These are phyloP conservation scores for Blastobotrys terrestris DNA, from an alignment of 805 yeast genomes.

Conservation along the genomic window DNA sequence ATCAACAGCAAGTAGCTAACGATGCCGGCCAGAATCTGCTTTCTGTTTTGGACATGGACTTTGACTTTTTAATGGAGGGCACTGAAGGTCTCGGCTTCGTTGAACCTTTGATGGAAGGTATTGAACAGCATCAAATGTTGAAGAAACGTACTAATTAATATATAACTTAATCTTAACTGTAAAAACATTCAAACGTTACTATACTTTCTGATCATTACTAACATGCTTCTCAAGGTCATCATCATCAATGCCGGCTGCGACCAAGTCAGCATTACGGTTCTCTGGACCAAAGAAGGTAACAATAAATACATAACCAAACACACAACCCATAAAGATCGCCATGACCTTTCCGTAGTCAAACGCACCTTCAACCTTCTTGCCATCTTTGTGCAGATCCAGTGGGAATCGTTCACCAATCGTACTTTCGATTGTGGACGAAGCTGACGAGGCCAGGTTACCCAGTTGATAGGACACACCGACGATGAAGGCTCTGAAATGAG, in stretches of 20 bases:
- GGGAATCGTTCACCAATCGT: conserved; percentile 59
- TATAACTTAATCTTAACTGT: background rate
- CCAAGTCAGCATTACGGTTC: conserved; percentile 23
- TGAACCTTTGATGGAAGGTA: conserved; percentile 25
- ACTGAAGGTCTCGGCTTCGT: conserved; percentile 27
- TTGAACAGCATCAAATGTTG: conserved; percentile 21
- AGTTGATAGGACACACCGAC: conserved; percentile 62
- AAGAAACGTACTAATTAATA: background rate
- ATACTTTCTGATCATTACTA: background rate
- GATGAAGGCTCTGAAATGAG: conserved; percentile 55
- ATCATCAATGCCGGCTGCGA: conserved; percentile 15
- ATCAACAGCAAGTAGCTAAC: background rate
- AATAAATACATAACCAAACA: conserved; percentile 46
- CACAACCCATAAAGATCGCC: conserved; percentile 65
- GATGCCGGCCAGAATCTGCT: conserved; percentile 8
- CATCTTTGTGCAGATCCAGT: conserved; percentile 30
- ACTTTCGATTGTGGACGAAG: conserved; percentile 65
- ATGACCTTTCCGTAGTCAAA: conserved; percentile 65
- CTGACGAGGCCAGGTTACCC: conserved; percentile 68
- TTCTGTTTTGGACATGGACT: conserved; percentile 22
- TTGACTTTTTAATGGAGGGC: conserved; percentile 26
- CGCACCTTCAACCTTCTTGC: conserved; percentile 26
- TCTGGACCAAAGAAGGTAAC: conserved; percentile 55
- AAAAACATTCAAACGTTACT: background rate
- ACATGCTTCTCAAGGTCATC: background rate